Evolutionary conservation across 495 filamentous ascomycete genomes (phyloP).

Genomic region (Usnea hakonensis): DNA sequence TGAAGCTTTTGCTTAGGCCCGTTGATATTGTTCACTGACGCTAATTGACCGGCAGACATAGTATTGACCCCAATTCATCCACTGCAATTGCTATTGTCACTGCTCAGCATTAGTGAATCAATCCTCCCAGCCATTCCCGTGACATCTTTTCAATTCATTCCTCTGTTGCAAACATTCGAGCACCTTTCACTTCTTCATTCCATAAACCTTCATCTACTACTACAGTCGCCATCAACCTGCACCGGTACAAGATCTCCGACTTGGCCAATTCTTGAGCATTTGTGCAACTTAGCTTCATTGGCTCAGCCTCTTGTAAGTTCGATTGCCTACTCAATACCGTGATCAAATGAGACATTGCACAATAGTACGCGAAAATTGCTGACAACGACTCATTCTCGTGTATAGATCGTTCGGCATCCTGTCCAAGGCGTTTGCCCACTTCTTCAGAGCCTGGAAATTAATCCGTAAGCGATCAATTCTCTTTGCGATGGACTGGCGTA

Average conservation of each 20-base stretch:
- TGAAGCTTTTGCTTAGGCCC: neutral
- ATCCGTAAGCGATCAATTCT: neutral
- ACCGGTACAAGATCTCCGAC: neutral
- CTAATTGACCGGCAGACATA: neutral
- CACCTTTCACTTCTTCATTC: neutral
- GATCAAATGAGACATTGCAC: neutral
- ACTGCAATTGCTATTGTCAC: neutral
- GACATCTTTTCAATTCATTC: neutral
- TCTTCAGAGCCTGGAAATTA: neutral
- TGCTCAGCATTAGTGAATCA: conserved; percentile 5
- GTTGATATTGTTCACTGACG: neutral
- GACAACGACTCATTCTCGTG: neutral
- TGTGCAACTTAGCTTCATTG: neutral
- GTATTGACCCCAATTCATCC: neutral
- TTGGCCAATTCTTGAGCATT: neutral
- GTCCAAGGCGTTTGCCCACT: neutral
- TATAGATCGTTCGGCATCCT: neutral
- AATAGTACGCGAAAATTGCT: neutral
- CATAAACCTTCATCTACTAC: neutral
- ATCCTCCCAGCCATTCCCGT: neutral
- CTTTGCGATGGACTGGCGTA: neutral
- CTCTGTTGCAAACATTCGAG: neutral
- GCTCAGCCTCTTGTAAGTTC: neutral
- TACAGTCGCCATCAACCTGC: neutral
- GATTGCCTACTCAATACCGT: neutral